Percentiles rank a stretch among this genome's conserved stretches.
phyloP scores from a whole-genome alignment of 148 eudicot genomes.

The Beta vulgaris region DNA sequence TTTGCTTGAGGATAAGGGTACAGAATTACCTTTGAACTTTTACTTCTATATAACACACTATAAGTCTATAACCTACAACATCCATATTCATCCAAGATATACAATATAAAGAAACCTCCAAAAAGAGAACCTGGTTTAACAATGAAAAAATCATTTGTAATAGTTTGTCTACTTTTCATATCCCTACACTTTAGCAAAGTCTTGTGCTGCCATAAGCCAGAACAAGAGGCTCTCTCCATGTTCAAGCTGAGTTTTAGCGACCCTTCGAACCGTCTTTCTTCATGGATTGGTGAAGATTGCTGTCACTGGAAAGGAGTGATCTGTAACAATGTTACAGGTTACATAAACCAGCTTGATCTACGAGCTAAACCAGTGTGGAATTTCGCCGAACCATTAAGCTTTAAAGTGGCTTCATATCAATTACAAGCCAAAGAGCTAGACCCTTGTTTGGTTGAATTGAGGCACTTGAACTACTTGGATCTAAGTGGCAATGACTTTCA shows the following conservation, averaged over 20 bases:
- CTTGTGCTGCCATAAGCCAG: conserved; percentile 16
- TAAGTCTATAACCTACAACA: too few species aligned
- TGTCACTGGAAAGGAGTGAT: conserved; percentile 27
- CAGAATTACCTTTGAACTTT: too few species aligned
- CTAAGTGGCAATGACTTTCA: conserved; percentile 33
- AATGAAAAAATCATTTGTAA: too few species aligned
- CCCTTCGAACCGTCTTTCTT: conserved; percentile 8
- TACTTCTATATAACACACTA: too few species aligned
- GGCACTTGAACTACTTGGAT: conserved; percentile 30
- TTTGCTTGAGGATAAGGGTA: too few species aligned
- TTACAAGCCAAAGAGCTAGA: not conserved
- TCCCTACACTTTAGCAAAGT: not conserved
- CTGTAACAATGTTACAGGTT: conserved; percentile 22
- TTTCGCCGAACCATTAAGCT: not conserved
- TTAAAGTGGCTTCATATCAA: too few species aligned
- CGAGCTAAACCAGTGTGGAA: not conserved
- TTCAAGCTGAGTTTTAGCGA: conserved; percentile 21
- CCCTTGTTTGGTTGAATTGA: conserved; percentile 25
- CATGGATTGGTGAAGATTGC: conserved; percentile 30
- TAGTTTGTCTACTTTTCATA: too few species aligned
- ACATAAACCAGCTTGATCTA: not conserved
- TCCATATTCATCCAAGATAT: too few species aligned
- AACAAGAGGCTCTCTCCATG: conserved; percentile 20
- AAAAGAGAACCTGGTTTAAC: too few species aligned
- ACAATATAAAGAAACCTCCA: too few species aligned